phyloP scores from a whole-genome alignment of 192 early-diverging fungal genomes.

The Ambispora gerdemannii region DNA sequence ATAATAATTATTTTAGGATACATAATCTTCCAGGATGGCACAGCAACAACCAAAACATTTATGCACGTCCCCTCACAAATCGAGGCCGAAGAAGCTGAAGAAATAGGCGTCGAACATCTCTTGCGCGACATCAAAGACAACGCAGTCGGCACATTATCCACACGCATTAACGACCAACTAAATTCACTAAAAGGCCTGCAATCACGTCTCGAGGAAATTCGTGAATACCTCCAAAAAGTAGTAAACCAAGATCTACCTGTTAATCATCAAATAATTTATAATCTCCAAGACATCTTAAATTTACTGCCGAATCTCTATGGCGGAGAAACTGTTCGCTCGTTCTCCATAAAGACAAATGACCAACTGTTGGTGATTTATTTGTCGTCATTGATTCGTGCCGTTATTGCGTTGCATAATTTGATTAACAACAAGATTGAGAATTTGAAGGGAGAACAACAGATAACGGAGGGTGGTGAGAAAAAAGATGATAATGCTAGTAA shows the following conservation, averaged over 20 bases:
- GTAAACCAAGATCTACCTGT: conserved; percentile 81
- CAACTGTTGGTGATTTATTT: conserved; percentile 94
- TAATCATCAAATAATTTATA: conserved; percentile 97
- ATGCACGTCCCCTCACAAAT: conserved; percentile 93
- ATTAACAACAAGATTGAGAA: conserved; percentile 98
- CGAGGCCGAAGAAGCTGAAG: conserved; percentile 99
- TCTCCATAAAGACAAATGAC: conserved; percentile 94
- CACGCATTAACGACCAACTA: conserved; percentile 89
- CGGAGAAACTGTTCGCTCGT: conserved; percentile 73
- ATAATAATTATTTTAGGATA: conserved; percentile 23
- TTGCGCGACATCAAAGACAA: conserved; percentile 98
- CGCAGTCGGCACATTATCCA: conserved; percentile 90
- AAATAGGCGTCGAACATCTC: conserved; percentile 98
- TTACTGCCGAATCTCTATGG: conserved; percentile 88
- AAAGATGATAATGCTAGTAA: conserved; percentile 38
- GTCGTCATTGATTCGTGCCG: conserved; percentile 83
- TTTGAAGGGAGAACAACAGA: conserved; percentile 54
- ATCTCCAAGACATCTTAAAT: conserved; percentile 98
- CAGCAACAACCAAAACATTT: conserved; percentile 94
- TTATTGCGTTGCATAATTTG: conserved; percentile 95
- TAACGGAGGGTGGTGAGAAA: conserved; percentile 38
- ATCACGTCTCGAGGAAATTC: conserved; percentile 80
- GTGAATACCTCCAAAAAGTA: conserved; percentile 85
- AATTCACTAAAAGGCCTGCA: conserved; percentile 89
- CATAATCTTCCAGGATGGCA: conserved; percentile 75